phyloP scores from a whole-genome alignment of 257 asterid genomes.

The Solanum paucissectum region DNA sequence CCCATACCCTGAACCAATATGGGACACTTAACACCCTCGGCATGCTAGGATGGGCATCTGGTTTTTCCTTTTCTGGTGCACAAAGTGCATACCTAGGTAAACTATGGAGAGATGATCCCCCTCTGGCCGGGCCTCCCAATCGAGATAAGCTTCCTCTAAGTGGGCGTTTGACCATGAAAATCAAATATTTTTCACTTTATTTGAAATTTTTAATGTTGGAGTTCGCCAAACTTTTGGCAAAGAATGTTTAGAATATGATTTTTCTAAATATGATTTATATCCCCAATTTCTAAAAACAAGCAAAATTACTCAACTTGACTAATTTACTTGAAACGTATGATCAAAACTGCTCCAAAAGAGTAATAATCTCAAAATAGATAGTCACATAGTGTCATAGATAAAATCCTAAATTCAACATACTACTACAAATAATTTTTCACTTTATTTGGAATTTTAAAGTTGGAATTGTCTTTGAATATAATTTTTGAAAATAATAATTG shows the following conservation, averaged over 20 bases:
- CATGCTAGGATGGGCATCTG: not conserved
- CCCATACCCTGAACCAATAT: not conserved
- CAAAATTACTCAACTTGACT: too few species aligned
- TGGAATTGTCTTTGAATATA: too few species aligned
- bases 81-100: not conserved
- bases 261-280: too few species aligned
- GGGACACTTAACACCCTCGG: not conserved
- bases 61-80: not conserved
- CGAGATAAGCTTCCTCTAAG: not conserved
- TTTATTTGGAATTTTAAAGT: too few species aligned
- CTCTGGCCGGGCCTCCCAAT: not conserved
- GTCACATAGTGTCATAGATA: too few species aligned
- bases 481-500: too few species aligned
- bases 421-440: too few species aligned
- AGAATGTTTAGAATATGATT: not conserved
- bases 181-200: not conserved
- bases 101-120: not conserved
- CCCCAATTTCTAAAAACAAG: too few species aligned
- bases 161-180: not conserved
- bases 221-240: not conserved
- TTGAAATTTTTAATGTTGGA: not conserved
- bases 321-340: too few species aligned
- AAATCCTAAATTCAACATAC: too few species aligned
- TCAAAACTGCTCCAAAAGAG: too few species aligned
- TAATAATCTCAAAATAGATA: too few species aligned